Conservation (phyloP, 169 alveolate species). For the Eimeria tenella region DNA sequence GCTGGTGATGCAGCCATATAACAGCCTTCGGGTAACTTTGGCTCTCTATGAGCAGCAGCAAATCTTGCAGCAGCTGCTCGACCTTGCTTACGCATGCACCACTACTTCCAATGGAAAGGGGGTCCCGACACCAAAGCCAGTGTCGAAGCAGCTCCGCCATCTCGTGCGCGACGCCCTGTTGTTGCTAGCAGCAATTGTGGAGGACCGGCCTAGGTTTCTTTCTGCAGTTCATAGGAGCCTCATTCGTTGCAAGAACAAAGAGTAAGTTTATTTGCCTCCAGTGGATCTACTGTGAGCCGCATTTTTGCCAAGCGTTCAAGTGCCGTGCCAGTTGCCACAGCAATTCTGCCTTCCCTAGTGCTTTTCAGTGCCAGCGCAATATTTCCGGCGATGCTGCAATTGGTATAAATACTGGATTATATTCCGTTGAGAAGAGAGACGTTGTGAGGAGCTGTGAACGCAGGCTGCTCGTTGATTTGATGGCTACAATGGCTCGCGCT, state of each 20-base stretch:
- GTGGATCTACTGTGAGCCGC: background rate
- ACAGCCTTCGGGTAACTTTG: constrained; percentile 36
- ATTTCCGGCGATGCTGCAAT: too few relatives aligned
- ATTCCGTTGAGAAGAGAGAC: background rate
- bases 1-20: constrained; percentile 68
- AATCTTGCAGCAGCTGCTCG: constrained; percentile 65
- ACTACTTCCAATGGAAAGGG: constrained; percentile 3
- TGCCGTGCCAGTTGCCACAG: background rate
- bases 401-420: too few relatives aligned
- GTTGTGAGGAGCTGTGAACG: background rate
- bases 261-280: background rate
- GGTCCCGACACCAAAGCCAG: background rate
- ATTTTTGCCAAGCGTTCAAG: background rate
- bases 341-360: background rate
- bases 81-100: constrained; percentile 35
- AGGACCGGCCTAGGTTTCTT: constrained; percentile 57
- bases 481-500: constrained; percentile 72
- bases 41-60: constrained; percentile 74
- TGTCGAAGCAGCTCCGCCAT: constrained; percentile 43
- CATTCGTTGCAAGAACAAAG: constrained; percentile 66
- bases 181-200: constrained; percentile 71
- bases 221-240: constrained; percentile 69
- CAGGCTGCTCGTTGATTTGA: constrained; percentile 68
- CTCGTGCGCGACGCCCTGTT: constrained; percentile 68
- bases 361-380: background rate